Conservation (phyloP, 2,329 filamentous ascomycete genomes). For the Sporothrix mexicana region DNA sequence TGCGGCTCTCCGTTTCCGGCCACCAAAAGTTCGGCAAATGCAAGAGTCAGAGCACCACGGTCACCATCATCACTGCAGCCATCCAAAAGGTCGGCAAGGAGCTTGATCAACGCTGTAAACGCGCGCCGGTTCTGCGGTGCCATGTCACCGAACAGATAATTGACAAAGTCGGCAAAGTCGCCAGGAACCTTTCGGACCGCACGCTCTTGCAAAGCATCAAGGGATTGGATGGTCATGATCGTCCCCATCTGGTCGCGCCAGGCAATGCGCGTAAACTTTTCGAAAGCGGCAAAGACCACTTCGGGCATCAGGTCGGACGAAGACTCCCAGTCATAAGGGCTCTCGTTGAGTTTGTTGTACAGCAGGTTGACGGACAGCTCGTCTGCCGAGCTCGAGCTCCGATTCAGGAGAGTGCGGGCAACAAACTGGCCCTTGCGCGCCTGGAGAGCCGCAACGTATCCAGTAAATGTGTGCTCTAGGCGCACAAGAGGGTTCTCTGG, state of each 20-base stretch:
- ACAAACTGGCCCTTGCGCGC: conserved; percentile 86
- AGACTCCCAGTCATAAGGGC: conserved; percentile 76
- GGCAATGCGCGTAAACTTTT: conserved; percentile 86
- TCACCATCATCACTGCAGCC: conserved; percentile 92
- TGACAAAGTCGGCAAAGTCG: conserved; percentile 74
- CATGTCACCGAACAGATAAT: conserved; percentile 68
- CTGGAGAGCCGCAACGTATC: conserved; percentile 81
- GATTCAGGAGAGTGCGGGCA: conserved; percentile 74
- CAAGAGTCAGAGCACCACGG: conserved; percentile 82
- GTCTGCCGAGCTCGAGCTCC: conserved; percentile 65
- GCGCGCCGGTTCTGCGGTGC: conserved; percentile 75
- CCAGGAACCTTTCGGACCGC: conserved; percentile 67
- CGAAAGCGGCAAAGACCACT: conserved; percentile 87
- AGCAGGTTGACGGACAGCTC: conserved; percentile 85
- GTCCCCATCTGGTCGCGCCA: conserved; percentile 90
- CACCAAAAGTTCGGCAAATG: conserved; percentile 86
- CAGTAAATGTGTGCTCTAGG: conserved; percentile 83
- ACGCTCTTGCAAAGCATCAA: conserved; percentile 75
- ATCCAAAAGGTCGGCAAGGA: conserved; percentile 85
- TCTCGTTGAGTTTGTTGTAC: conserved; percentile 86
- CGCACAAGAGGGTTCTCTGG: conserved; percentile 71
- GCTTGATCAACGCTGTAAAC: conserved; percentile 80
- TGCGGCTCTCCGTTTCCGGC: conserved; percentile 68
- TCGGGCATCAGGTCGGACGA: conserved; percentile 78
- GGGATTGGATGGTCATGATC: conserved; percentile 72